A percentile compares a stretch with the other conserved stretches of the same genome.
Evolutionary conservation across 177 flowering plant species (phyloP).

Genomic region (Tripterygium wilfordii): DNA sequence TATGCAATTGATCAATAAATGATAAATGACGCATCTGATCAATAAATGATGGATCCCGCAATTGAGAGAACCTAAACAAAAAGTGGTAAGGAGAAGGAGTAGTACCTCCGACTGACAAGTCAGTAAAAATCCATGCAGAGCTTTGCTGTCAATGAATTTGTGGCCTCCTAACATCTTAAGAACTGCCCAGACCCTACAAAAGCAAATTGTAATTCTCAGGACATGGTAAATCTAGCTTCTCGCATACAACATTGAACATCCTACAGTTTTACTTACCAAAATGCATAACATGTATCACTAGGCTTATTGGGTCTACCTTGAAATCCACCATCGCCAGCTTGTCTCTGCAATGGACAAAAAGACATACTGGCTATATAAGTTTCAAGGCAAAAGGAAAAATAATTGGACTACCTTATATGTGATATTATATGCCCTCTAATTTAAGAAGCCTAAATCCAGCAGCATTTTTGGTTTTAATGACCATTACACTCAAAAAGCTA

Average conservation of each 20-base stretch:
- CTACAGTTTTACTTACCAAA: constrained; percentile 53
- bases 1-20: background rate
- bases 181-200: constrained; percentile 75
- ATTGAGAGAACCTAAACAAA: background rate
- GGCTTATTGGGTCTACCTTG: constrained; percentile 90
- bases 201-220: constrained; percentile 8
- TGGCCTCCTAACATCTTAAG: constrained; percentile 63
- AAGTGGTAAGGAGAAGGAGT: constrained; percentile 1
- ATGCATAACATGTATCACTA: constrained; percentile 93
- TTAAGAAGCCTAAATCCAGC: no score
- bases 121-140: constrained; percentile 57
- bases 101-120: constrained; percentile 76
- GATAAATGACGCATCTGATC: no score
- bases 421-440: no score
- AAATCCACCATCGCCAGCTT: constrained; percentile 84
- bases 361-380: no score
- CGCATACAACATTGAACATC: background rate
- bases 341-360: constrained; percentile 51
- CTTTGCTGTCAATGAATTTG: constrained; percentile 45
- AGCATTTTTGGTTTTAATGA: background rate
- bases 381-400: no score
- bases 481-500: background rate
- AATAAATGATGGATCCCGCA: background rate
- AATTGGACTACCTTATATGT: no score
- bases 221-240: constrained; percentile 1